phyloP scores from a whole-genome alignment of 179 eudicot species.

The Spinacia oleracea region DNA sequence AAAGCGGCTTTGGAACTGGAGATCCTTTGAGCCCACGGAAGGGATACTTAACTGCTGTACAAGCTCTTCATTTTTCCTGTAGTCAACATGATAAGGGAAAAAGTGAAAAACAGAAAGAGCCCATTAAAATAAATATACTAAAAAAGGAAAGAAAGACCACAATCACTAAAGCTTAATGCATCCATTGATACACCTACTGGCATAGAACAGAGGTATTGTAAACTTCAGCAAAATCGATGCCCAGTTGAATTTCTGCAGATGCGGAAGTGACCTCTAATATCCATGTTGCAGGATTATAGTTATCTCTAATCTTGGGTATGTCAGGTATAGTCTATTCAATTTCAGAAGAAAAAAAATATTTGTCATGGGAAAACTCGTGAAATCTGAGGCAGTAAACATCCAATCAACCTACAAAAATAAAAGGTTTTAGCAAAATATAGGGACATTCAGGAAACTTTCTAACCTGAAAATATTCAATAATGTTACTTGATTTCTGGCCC shows the following conservation, averaged over 20 bases:
- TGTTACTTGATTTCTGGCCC: slow-evolving; percentile 57
- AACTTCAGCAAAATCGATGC: slow-evolving; percentile 61
- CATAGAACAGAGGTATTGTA: slow-evolving; percentile 48
- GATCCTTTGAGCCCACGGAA: slow-evolving; percentile 47
- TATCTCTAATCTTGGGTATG: slow-evolving; percentile 56
- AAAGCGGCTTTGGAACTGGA: slow-evolving; percentile 56
- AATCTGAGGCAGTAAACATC: not conserved
- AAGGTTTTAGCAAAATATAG: not conserved
- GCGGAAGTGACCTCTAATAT: slow-evolving; percentile 81
- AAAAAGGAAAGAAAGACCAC: not conserved
- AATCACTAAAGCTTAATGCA: not conserved
- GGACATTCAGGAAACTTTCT: not conserved
- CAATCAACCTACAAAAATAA: not conserved
- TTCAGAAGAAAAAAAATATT: slow-evolving; percentile 1
- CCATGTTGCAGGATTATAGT: slow-evolving; percentile 89
- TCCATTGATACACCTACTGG: slow-evolving; percentile 44
- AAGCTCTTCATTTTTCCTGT: slow-evolving; percentile 58
- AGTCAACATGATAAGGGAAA: slow-evolving; percentile 13
- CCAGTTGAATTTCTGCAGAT: slow-evolving; percentile 60
- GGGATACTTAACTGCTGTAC: slow-evolving; percentile 50
- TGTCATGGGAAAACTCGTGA: not conserved
- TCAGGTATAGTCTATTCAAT: slow-evolving; percentile 51
- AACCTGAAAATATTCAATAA: slow-evolving; percentile 76
- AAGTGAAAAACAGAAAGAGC: not conserved
- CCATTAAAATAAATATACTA: not conserved